Evolutionary conservation across 352 stramenopile species (phyloP), one percentile per base, ranked within the genome.

Genomic region (Pythium coloratum): DNA sequence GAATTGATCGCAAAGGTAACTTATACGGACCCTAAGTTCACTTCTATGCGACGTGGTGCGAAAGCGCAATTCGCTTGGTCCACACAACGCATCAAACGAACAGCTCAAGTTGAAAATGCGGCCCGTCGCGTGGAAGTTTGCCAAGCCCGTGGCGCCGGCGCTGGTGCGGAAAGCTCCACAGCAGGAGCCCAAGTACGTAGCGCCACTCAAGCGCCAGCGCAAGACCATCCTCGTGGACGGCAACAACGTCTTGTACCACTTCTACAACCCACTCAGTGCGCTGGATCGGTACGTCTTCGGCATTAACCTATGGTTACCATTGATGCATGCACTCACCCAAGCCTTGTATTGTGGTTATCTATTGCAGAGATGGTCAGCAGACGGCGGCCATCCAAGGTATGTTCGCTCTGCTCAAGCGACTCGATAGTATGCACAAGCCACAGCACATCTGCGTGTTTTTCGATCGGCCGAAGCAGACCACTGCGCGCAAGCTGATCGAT

Each of bases 201-300:
- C 47, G 46, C 14, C 42, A 13, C n/a, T 59, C 20, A 62, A 54
- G 61, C 66, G 64, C 34, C 38, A 28, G 51, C 60, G 62, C 54
- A 77, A 70, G 55, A 42, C 18, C 55, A 65, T 74, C 7, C 56
- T 78, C 12, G 62, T 78, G 50, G 72, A 78, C 28, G 72, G 72
- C 26, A 78, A 78, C 69, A 78, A 78, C 56, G 55, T 76, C 7
- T 47, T 76, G 59, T 74, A 78, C 60, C 58, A 70, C 50, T 73
- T 70, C 33, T 78, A 73, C 65, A 65, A 78, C 47, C 55, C 71
- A 14, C 54, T 71, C 8, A 70, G 55, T 55, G 53, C 44, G 7
- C 20, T 71, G 18, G 47, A 68, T 44, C 61, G 64, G 67, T 77
- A 34, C 14, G 59, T 33, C 13, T 60, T 28, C 8, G 16, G 36